Conservation (phyloP, 768 basidiomycete genomes). For the Filobasidium wieringae region DNA sequence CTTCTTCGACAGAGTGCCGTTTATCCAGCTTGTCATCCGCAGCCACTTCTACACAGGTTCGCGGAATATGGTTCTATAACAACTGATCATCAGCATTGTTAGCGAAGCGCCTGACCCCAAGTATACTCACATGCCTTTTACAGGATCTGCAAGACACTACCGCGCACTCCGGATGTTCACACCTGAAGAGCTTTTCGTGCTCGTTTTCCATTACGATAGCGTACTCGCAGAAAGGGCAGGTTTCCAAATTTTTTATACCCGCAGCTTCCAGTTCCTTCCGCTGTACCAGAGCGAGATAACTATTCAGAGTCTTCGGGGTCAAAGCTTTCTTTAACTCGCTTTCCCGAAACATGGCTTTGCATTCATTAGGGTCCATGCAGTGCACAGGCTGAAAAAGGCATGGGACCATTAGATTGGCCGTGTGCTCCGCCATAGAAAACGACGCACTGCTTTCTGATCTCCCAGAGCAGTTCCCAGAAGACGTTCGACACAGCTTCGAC, state of each 20-base stretch:
- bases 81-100: not conserved
- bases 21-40: constrained; percentile 59
- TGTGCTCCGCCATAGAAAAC: constrained; percentile 21
- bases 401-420: no score
- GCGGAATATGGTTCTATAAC: constrained; percentile 37
- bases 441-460: constrained; percentile 31
- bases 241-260: constrained; percentile 65
- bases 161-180: constrained; percentile 51
- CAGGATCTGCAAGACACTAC: constrained; percentile 68
- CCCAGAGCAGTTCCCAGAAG: constrained; percentile 58
- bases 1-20: constrained; percentile 73
- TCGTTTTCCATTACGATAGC: constrained; percentile 63
- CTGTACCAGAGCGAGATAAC: constrained; percentile 55
- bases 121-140: constrained; percentile 52
- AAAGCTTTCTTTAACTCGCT: constrained; percentile 38
- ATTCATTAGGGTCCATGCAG: constrained; percentile 71
- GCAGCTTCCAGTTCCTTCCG: constrained; percentile 69
- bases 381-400: constrained; percentile 43
- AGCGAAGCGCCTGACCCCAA: not conserved
- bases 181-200: constrained; percentile 53
- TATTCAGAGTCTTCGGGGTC: constrained; percentile 51
- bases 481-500: constrained; percentile 54
- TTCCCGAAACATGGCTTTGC: constrained; percentile 53
- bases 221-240: constrained; percentile 84
- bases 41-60: constrained; percentile 32